A percentile compares a stretch with the other conserved stretches of the same genome.
phyloP scores from a whole-genome alignment of 192 early-diverging fungal species.

The Cladochytrium replicatum region DNA sequence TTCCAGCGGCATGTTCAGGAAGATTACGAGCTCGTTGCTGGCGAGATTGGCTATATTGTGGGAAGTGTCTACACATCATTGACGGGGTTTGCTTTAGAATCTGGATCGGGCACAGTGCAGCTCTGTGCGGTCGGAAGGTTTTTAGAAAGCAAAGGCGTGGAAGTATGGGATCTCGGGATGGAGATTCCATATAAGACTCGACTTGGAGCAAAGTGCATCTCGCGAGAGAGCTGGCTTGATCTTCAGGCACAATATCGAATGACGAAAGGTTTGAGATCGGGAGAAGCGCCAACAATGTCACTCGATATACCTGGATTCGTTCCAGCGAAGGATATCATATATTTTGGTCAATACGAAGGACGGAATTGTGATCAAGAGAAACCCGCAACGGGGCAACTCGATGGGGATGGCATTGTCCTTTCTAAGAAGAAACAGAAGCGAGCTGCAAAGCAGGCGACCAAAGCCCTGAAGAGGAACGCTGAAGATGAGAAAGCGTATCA shows the following conservation, averaged over 20 bases:
- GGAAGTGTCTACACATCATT: not conserved
- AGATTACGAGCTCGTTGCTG: not conserved
- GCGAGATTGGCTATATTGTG: not conserved
- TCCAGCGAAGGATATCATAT: too few relatives aligned
- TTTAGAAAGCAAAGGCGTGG: not conserved
- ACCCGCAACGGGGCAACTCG: too few relatives aligned
- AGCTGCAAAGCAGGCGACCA: too few relatives aligned
- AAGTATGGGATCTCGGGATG: constrained; percentile 2
- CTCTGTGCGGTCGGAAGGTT: not conserved
- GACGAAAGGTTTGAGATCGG: not conserved
- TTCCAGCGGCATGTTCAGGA: too few relatives aligned
- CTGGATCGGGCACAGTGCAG: constrained; percentile 1
- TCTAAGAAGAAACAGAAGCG: too few relatives aligned
- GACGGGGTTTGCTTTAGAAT: not conserved
- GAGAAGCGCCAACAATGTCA: too few relatives aligned
- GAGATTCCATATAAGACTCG: not conserved
- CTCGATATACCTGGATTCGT: too few relatives aligned
- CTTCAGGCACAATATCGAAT: not conserved
- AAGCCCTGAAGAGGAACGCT: too few relatives aligned
- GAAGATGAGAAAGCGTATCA: too few relatives aligned
- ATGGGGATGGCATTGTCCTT: too few relatives aligned
- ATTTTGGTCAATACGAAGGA: too few relatives aligned
- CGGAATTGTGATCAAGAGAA: too few relatives aligned
- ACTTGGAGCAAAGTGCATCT: not conserved
- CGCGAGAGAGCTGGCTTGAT: not conserved